Evolutionary conservation across 371 early-diverging fungal genomes (phyloP), one percentile per base, ranked within the genome.

Genomic region (Chytridiales sp.): DNA sequence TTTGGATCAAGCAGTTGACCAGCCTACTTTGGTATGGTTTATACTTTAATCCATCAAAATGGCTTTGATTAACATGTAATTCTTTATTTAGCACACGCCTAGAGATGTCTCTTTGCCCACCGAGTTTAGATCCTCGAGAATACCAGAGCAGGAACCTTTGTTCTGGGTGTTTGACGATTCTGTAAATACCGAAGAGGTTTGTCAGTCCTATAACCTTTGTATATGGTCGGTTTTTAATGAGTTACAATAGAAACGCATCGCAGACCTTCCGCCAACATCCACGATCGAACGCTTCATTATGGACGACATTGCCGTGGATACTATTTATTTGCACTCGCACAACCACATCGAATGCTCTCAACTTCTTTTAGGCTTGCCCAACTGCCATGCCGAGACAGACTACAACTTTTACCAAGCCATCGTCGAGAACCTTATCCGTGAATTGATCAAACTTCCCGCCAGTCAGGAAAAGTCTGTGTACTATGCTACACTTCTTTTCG

Each of bases 401-500:
- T 59, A 55, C 44, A 61, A 51, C 36, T 54, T 58, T 21, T 36
- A 63, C 35, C 75, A 84, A 22, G 79, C 77, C 1, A 80, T 81
- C 4, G 83, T 88, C 34, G 80, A 81, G 53, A 54, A 78, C 47
- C 57, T 86, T 26, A 84, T 90, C 48, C 75, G 81, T 19, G 85
- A 90, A 60, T 68, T 91, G 72, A 78, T 93, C 31, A 72, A 74
- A 26, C 74, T 91, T 27, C 93, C 93, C 11, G 62, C 68, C 21
- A 74, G 86, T n/a, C 76, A 78, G 15, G 79, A 84, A 58, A 80
- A 83, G 56, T 66, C 72, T 34, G 84, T 92, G 27, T 94, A 88
- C 71, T 94, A 92, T 65, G 80, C 88, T 5, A 87, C 89, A 39
- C 76, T 94, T 17, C 69, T 93, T 34, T 80, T 86, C 19, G 94